A percentile compares a stretch with the other conserved stretches of the same genome.
Conservation (phyloP, 176 grass and related monocot genomes). For the Tillandsia fasciculata region DNA sequence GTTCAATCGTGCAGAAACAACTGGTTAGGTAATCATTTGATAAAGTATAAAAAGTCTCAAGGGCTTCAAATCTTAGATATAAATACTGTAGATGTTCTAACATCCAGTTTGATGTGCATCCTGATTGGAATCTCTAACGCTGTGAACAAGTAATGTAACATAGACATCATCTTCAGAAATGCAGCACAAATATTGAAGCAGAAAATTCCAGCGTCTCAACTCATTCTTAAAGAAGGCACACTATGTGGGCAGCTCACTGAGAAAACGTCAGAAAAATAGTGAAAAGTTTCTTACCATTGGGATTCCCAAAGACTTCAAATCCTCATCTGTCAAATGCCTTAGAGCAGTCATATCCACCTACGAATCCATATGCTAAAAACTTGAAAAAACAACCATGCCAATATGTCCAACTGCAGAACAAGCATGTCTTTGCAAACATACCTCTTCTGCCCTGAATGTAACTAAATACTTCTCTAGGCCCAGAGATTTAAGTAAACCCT, state of each 20-base stretch:
- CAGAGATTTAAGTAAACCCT: slow-evolving; percentile 47
- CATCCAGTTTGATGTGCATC: no score
- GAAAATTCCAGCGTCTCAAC: background rate
- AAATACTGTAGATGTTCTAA: no score
- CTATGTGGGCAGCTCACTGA: background rate
- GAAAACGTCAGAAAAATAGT: background rate
- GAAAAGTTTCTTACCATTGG: slow-evolving; percentile 48
- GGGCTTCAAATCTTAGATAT: no score
- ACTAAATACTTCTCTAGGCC: slow-evolving; percentile 54
- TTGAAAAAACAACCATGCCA: background rate
- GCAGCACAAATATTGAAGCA: background rate
- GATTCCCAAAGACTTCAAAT: slow-evolving; percentile 63
- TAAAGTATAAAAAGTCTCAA: no score
- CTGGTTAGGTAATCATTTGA: no score
- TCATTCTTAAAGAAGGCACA: background rate
- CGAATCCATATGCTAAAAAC: slow-evolving; percentile 19
- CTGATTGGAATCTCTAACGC: no score
- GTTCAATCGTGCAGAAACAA: no score
- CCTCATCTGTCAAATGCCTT: slow-evolving; percentile 63
- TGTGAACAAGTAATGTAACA: background rate
- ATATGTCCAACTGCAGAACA: slow-evolving; percentile 8
- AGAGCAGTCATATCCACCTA: slow-evolving; percentile 71
- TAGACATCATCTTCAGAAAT: background rate
- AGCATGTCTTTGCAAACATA: slow-evolving; percentile 18
- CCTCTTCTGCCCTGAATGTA: slow-evolving; percentile 72